Conservation (phyloP, 2,329 filamentous ascomycete genomes). For the Fusarium lyarnte region DNA sequence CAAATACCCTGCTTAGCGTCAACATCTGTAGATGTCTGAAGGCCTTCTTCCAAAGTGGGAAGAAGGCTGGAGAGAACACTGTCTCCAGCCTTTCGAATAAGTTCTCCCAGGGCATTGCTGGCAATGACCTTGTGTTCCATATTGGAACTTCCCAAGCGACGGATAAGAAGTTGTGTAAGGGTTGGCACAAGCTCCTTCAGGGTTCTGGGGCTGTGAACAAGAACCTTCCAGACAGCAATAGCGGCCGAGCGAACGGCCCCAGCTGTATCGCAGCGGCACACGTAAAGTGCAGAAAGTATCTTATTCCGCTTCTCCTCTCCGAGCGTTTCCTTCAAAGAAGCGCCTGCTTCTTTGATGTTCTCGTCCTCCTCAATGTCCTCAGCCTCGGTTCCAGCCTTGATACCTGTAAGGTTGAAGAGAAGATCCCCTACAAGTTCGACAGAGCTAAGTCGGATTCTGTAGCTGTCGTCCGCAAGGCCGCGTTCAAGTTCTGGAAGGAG, state of each 20-base stretch:
- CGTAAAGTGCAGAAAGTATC: slow-evolving; percentile 95
- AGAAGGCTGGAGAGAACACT: slow-evolving; percentile 87
- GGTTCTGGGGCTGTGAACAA: slow-evolving; percentile 90
- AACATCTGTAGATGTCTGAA: slow-evolving; percentile 87
- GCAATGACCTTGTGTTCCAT: slow-evolving; percentile 99
- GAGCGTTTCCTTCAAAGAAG: slow-evolving; percentile 92
- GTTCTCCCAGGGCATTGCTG: slow-evolving; percentile 93
- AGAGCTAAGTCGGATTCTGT: slow-evolving; percentile 97
- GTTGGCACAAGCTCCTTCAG: slow-evolving; percentile 96
- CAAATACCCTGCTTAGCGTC: slow-evolving; percentile 98
- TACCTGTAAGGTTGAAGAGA: slow-evolving; percentile 96
- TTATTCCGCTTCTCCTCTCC: slow-evolving; percentile 97
- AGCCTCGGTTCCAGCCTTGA: slow-evolving; percentile 79
- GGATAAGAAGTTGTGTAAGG: slow-evolving; percentile 93
- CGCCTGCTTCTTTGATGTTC: slow-evolving; percentile 82
- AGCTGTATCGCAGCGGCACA: slow-evolving; percentile 96
- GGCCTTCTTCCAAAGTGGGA: slow-evolving; percentile 90
- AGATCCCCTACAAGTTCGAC: slow-evolving; percentile 97
- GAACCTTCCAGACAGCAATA: slow-evolving; percentile 94
- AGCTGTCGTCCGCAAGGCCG: slow-evolving; percentile 95
- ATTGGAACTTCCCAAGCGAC: slow-evolving; percentile 91
- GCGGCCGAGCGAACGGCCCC: slow-evolving; percentile 89
- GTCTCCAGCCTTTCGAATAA: slow-evolving; percentile 97
- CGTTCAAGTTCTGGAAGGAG: slow-evolving; percentile 94
- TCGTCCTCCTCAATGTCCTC: slow-evolving; percentile 86